Base-by-base conservation (phyloP, 2,329 filamentous ascomycete genomes). In the Microdochium paspali region DNA sequence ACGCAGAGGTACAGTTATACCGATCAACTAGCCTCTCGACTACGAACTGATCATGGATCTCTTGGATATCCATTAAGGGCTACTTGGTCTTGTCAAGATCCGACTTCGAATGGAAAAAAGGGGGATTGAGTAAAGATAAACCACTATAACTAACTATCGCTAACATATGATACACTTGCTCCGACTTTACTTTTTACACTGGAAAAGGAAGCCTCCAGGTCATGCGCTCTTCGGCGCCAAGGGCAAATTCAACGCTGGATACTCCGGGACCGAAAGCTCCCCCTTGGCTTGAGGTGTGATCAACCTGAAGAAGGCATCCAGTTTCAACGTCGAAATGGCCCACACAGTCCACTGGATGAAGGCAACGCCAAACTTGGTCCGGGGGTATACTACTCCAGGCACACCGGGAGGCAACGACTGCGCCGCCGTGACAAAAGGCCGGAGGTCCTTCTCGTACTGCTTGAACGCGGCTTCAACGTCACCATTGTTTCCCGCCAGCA, bases 361-460 rank as follows among this genome's bases (percentile, higher is more conserved):
- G 25, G 45, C 46, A 21, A 61, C 49, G 0, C 49, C 58, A 52
- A 52, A 61, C 4, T 20, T 4, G 5, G 54, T 51, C 45, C 58
- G n/a, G 3, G 52, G 44, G 6, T 54, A 53, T 30, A 58, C 20
- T 6, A 61, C 5, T 1, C 44, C 31, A 7, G 58, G 60, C 2
- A 51, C 24, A 1, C 58, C 54, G 1, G 52, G 49, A 0, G 35
- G 1, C 7, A 63, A 31, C 45, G 62, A 60, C 50, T 76, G 73
- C 1, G 65, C 57, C 15, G 67, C 57, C 9, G 62, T 54, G 24
- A 77, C 63, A 47, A 72, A 72, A 0, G 73, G 73, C 6, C 63
- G 58, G 42, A 77, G 61, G 1, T 55, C 57, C n/a, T 52, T 47
- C 44, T 77, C 69, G 49, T 79, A 79, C 1, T 57, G 59, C 30